Percentiles rank a stretch among this genome's conserved stretches.
Evolutionary conservation across 805 yeast genomes (phyloP).

Genomic region (Naumovozyma baii): DNA sequence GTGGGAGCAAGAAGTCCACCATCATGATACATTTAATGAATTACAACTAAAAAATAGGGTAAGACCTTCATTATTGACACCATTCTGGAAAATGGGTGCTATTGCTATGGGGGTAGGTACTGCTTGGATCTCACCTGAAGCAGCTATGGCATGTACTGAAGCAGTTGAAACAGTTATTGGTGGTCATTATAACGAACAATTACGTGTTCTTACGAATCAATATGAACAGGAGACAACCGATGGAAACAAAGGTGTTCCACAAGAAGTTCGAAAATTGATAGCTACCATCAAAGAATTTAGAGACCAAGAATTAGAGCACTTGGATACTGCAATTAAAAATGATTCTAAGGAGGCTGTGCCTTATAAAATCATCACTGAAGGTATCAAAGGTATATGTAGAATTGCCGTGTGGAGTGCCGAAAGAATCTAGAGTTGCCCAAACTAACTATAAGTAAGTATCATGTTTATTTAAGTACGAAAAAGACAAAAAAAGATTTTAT

Average conservation of each 20-base stretch:
- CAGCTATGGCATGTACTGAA: conserved; percentile 99
- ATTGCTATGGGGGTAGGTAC: conserved; percentile 78
- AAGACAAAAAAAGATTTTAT: no score
- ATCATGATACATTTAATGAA: conserved; percentile 73
- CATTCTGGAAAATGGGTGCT: conserved; percentile 90
- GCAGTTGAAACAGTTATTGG: conserved; percentile 99
- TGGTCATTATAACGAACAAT: conserved; percentile 84
- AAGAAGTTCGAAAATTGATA: conserved; percentile 51
- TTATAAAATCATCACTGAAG: conserved; percentile 78
- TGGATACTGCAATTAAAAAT: conserved; percentile 84
- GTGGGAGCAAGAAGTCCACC: conserved; percentile 98
- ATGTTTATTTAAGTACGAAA: no score
- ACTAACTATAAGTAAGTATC: no score
- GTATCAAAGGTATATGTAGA: conserved; percentile 70
- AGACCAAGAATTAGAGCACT: conserved; percentile 91
- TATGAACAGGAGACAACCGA: conserved; percentile 38
- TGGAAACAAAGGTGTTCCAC: conserved; percentile 22
- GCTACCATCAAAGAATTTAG: conserved; percentile 64
- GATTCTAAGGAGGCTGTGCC: conserved; percentile 93
- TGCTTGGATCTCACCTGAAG: conserved; percentile 80
- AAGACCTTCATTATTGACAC: conserved; percentile 85
- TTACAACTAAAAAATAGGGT: conserved; percentile 71
- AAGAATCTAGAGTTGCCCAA: conserved; percentile 41
- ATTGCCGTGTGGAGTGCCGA: conserved; percentile 92
- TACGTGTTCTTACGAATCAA: conserved; percentile 64